These are phyloP conservation scores for Phytopythium sindhum DNA, from an alignment of 352 stramenopile species.

Conservation along the genomic window DNA sequence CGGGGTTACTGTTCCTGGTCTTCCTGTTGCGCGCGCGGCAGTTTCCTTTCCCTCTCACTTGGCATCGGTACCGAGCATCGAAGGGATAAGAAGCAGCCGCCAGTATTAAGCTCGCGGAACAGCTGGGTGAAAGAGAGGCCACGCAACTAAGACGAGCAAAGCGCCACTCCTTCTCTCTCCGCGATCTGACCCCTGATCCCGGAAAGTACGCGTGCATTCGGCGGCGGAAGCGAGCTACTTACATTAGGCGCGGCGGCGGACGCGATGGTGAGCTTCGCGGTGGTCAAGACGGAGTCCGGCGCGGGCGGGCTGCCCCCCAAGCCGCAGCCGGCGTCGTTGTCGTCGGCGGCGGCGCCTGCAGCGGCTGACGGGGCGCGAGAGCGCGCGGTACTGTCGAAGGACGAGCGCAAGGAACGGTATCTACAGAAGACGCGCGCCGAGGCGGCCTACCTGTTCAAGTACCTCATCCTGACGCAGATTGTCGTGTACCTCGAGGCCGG, in stretches of 20 bases:
- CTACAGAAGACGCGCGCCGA: constrained; percentile 69
- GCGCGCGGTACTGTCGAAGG: constrained; percentile 31
- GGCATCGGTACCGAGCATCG: neutral
- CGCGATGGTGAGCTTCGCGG: constrained; percentile 9
- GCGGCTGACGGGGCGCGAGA: constrained; percentile 1
- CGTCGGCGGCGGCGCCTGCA: constrained; percentile 12
- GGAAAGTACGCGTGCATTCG: neutral
- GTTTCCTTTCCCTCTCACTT: neutral
- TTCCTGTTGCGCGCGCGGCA: neutral
- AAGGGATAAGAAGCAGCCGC: too few relatives aligned
- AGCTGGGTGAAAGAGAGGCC: constrained; percentile 1
- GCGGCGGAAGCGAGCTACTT: neutral
- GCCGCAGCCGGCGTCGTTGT: neutral
- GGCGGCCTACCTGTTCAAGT: constrained; percentile 84
- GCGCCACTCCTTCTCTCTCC: neutral
- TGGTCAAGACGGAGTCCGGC: constrained; percentile 8
- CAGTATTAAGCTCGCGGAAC: neutral
- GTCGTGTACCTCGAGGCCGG: constrained; percentile 80
- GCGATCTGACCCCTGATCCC: neutral
- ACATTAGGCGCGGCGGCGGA: neutral
- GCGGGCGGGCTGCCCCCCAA: neutral
- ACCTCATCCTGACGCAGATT: constrained; percentile 81
- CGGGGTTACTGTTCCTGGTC: neutral
- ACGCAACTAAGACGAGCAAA: too few relatives aligned
- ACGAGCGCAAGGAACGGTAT: constrained; percentile 64